Conservation (phyloP, 768 basidiomycete genomes). For the Leucocoprinus leucothites region DNA sequence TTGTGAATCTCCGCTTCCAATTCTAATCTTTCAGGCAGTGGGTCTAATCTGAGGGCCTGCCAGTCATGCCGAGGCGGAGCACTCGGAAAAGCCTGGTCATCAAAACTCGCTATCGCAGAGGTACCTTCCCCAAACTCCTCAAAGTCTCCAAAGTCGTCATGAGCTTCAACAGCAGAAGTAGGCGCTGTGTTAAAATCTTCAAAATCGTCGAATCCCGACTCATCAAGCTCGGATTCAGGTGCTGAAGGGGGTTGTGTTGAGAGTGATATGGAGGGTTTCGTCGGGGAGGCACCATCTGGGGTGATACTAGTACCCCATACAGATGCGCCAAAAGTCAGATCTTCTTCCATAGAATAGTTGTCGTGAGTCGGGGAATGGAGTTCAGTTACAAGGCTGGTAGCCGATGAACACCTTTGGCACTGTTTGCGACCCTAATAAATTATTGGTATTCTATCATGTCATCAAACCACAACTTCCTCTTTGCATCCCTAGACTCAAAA, state of each 20-base stretch:
- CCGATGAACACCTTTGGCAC: conserved; percentile 22
- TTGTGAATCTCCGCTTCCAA: conserved; percentile 62
- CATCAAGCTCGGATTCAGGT: conserved; percentile 27
- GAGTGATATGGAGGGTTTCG: conserved; percentile 20
- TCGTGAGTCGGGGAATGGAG: background rate
- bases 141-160: conserved; percentile 84
- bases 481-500: conserved; percentile 53
- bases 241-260: conserved; percentile 17
- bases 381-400: background rate
- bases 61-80: conserved; percentile 47
- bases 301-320: conserved; percentile 57
- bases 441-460: background rate
- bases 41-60: conserved; percentile 63
- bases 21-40: conserved; percentile 54
- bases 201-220: conserved; percentile 50
- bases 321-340: conserved; percentile 66
- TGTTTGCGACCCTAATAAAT: conserved; percentile 23
- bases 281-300: conserved; percentile 23
- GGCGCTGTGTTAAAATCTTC: conserved; percentile 58
- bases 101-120: conserved; percentile 3
- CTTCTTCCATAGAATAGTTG: conserved; percentile 58
- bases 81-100: conserved; percentile 26
- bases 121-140: conserved; percentile 69
- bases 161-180: conserved; percentile 35
- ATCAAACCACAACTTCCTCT: conserved; percentile 50